A percentile compares a stretch with the other conserved stretches of the same genome.
These are phyloP conservation scores for Macrophomina phaseolina DNA, from an alignment of 2,329 filamentous ascomycete genomes.

Conservation along the genomic window DNA sequence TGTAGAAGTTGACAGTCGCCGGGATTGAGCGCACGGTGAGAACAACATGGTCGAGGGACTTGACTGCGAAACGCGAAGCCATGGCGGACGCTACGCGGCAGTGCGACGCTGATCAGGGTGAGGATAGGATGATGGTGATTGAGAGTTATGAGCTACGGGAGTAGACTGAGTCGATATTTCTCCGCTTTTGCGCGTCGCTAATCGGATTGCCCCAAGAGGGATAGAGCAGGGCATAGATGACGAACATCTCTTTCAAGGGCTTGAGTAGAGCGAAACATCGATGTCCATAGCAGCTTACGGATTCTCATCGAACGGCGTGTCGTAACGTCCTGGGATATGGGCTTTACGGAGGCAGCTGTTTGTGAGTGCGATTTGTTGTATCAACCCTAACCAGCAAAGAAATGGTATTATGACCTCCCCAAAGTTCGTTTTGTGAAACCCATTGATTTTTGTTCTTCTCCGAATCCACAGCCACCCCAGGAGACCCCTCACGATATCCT, in stretches of 20 bases:
- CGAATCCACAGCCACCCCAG: slow-evolving; percentile 13
- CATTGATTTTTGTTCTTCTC: slow-evolving; percentile 19
- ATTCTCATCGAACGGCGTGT: not conserved
- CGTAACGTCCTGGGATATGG: not conserved
- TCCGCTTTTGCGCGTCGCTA: slow-evolving; percentile 6
- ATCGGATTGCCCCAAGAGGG: not conserved
- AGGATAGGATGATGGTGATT: not conserved
- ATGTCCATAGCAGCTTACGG: too few species aligned
- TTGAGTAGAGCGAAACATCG: too few species aligned
- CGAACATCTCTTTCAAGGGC: not conserved
- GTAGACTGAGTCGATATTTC: not conserved
- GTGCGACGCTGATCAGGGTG: not conserved
- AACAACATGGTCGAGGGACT: slow-evolving; percentile 18
- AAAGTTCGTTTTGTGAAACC: slow-evolving; percentile 18
- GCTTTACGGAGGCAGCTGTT: not conserved
- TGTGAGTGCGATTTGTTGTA: slow-evolving; percentile 9
- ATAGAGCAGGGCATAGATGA: not conserved
- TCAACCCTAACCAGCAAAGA: slow-evolving; percentile 20
- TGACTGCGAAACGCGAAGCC: slow-evolving; percentile 11
- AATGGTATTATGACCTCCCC: slow-evolving; percentile 17
- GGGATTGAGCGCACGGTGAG: slow-evolving; percentile 18
- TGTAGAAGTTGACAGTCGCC: slow-evolving; percentile 30
- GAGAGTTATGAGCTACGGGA: not conserved
- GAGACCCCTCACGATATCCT: slow-evolving; percentile 18
- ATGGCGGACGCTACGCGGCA: not conserved